phyloP scores from a whole-genome alignment of 2,329 filamentous ascomycete species.

The Pleoardoris graminearum region DNA sequence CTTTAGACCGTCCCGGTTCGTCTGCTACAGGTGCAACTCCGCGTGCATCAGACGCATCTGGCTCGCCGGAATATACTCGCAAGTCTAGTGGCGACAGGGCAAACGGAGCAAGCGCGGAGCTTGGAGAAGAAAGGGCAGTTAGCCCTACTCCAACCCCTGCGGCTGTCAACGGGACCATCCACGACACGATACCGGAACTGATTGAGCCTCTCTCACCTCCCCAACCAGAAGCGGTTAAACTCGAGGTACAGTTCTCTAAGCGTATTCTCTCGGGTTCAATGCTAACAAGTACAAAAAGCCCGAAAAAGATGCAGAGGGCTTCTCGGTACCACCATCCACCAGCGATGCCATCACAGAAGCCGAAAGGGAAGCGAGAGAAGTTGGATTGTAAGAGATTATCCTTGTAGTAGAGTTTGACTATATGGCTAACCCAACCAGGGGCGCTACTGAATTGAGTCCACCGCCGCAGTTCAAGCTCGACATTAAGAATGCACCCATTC shows the following conservation, averaged over 20 bases:
- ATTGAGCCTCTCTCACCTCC: constrained; percentile 43
- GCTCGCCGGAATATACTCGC: constrained; percentile 39
- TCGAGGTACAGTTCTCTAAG: constrained; percentile 28
- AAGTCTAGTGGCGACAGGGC: constrained; percentile 29
- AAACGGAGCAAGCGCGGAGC: constrained; percentile 39
- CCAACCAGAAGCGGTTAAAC: constrained; percentile 21
- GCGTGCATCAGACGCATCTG: constrained; percentile 36
- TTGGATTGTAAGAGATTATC: constrained; percentile 37
- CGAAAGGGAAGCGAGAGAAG: constrained; percentile 71
- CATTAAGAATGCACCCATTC: constrained; percentile 76
- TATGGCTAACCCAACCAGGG: constrained; percentile 16
- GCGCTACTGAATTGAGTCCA: constrained; percentile 29
- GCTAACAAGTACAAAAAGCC: constrained; percentile 34
- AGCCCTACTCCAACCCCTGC: constrained; percentile 17
- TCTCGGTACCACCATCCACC: constrained; percentile 69
- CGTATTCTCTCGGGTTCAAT: not conserved
- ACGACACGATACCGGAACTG: constrained; percentile 42
- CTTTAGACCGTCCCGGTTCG: constrained; percentile 39
- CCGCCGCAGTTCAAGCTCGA: constrained; percentile 71
- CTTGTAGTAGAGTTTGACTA: not conserved
- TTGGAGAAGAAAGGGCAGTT: constrained; percentile 15
- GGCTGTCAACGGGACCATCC: constrained; percentile 36
- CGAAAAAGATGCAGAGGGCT: constrained; percentile 73
- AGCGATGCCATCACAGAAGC: constrained; percentile 66
- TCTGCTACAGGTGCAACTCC: constrained; percentile 35